Evolutionary conservation across 2,329 filamentous ascomycete species (phyloP).

Genomic region (Arthroderma sp.): DNA sequence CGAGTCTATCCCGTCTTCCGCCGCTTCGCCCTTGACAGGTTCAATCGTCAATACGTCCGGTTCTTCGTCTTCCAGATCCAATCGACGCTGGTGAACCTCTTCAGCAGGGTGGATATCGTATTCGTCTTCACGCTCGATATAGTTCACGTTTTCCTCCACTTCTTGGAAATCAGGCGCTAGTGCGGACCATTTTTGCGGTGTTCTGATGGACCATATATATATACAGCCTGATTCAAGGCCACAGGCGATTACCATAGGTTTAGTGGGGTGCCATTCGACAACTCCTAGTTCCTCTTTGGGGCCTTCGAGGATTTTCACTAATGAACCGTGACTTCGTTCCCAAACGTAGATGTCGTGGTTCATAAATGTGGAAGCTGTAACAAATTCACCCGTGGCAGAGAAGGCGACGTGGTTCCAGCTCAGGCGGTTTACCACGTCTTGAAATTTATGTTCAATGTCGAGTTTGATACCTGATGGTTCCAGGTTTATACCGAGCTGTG

Average conservation of each 20-base stretch:
- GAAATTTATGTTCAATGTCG: conserved; percentile 92
- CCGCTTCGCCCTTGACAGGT: conserved; percentile 47
- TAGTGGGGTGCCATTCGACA: conserved; percentile 90
- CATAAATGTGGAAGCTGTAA: conserved; percentile 92
- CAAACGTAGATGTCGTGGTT: conserved; percentile 98
- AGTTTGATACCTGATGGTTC: conserved; percentile 78
- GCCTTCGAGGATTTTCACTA: conserved; percentile 93
- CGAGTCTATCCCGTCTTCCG: conserved; percentile 40
- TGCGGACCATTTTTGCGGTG: conserved; percentile 92
- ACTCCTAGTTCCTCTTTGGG: conserved; percentile 93
- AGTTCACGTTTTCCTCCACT: conserved; percentile 96
- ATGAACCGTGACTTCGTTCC: conserved; percentile 84
- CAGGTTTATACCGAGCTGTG: conserved; percentile 41
- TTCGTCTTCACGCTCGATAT: conserved; percentile 88
- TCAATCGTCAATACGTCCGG: conserved; percentile 79
- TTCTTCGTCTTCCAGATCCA: conserved; percentile 86
- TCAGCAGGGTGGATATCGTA: conserved; percentile 96
- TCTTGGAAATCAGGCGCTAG: conserved; percentile 93
- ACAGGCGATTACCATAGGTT: conserved; percentile 77
- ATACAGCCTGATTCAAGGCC: conserved; percentile 86
- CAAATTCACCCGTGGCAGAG: conserved; percentile 85
- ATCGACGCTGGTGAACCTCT: conserved; percentile 77
- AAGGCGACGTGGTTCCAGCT: conserved; percentile 98
- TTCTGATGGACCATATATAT: conserved; percentile 91
- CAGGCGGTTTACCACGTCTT: conserved; percentile 87